Base-by-base conservation (phyloP, 1,139 yeast genomes). In the Schwanniomyces etchellsii region DNA sequence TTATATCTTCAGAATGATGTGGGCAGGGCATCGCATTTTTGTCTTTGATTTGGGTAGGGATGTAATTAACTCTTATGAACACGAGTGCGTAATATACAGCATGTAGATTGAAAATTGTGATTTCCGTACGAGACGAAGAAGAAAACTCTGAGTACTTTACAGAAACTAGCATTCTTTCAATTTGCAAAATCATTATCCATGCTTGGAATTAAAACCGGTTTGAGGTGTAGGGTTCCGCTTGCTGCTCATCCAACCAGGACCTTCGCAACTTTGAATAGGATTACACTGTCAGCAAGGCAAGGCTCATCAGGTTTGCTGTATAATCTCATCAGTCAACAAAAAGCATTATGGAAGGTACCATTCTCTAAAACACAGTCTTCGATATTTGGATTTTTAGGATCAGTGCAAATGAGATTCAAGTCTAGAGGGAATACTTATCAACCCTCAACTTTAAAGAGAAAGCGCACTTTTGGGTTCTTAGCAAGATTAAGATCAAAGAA, bases 371-470 rank as follows among this genome's bases (percentile, higher is more conserved):
- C n/a, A n/a, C n/a, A n/a, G n/a, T n/a, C n/a, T n/a, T n/a, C n/a
- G n/a, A n/a, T n/a, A n/a, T n/a, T n/a, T n/a, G n/a, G n/a, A n/a
- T n/a, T n/a, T 13, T 13, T n/a, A 7, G 13, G 7, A 9, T n/a
- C 12, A 7, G 47, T 70, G 46, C 73, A 72, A 51, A 59, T 68
- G 60, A 74, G 96, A 64, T 81, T 89, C 80, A 80, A 83, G 53
- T 70, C 88, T 17, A 77, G 95, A 65, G 98, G 98, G 59, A 83
- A 86, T 60, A 86, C 95, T 14, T 91, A 82, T 58, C 97, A 89
- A 57, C 97, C 98, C 28, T 81, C 89, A 36, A 88, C 94, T 2
- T 64, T 85, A 40, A 86, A 84, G 53, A 74, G 97, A 55, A 91
- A 91, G 66, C 80, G 96, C 59, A 80, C 83, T 21, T 72, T 84